Base-by-base conservation (phyloP, 2,329 filamentous ascomycete species). In the Scedosporium aurantiacum region DNA sequence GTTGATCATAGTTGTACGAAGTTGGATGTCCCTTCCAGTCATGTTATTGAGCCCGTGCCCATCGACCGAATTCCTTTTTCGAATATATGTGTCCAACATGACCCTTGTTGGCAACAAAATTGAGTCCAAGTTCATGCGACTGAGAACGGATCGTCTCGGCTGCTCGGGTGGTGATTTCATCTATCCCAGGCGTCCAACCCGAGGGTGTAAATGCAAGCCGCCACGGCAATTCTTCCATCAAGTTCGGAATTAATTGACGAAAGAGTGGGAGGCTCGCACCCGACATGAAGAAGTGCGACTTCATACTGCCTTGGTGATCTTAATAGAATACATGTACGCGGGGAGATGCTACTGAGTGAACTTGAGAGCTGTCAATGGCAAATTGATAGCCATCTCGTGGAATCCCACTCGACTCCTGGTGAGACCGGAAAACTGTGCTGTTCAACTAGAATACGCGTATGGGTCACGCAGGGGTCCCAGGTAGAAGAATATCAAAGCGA, bases 31-130 rank as follows among this genome's bases (percentile, higher is more conserved):
- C n/a, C n/a, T n/a, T n/a, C n/a, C n/a, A n/a, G n/a, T n/a, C n/a
- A n/a, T n/a, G n/a, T n/a, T n/a, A n/a, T n/a, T n/a, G n/a, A n/a
- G n/a, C n/a, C n/a, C 32, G 10, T 10, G 10, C 8, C 32, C 32
- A 10, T 4, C 3, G 4, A 14, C 32, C 32, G 2, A 10, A 37
- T 37, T 10, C 4, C 3, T 37, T 37, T 37, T 10, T 37, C 3
- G 32, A 37, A 37, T 14, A 37, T 37, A 37, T 37, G 1, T 37
- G 32, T 8, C 28, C 28, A 8, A 32, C 32, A 1, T 37, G 8
- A 12, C 6, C 32, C 10, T 8, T 37, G 32, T 27, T 82, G 71
- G 32, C 2, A 37, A 10, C 10, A 2, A 2, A 12, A 37, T 37
- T 12, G 32, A 37, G 32, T 47, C 18, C n/a, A 21, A 47, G n/a